Evolutionary conservation across 371 early-diverging fungal genomes (phyloP), one percentile per base, ranked within the genome.

Genomic region (Haplosporangium sp.): DNA sequence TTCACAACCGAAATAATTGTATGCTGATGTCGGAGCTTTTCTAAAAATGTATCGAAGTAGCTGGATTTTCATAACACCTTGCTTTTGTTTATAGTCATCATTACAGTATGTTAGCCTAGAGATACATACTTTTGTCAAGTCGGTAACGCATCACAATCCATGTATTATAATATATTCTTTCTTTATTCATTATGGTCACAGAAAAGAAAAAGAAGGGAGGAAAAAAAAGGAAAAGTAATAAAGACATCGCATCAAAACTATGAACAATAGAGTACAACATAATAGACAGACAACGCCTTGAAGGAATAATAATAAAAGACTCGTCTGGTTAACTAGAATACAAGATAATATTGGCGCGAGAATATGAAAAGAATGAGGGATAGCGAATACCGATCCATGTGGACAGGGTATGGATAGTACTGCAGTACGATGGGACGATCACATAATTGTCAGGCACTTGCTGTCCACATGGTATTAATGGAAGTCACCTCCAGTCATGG

Each of bases 191-290:
- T 35, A 9, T 9, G 44, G 27, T 19, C 27, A 9, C 53, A 65
- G 44, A 10, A 55, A 11, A 64, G 35, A 9, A 42, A 52, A 55
- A 42, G 11, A 52, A 27, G 40, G n/a, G 13, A 39, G 40, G 40
- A 39, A 60, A 40, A 4, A 19, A 19, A 37, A 39, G 7, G 40
- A 15, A 60, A 35, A 56, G 27, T 10, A 4, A 35, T 34, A 35
- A 56, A 56, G 35, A 35, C 9, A 59, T 6, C 53, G 19, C 27
- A 27, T 8, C 6, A 15, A 63, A 37, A 64, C 65, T 64, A 64
- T 64, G 55, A 47, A 64, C 65, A 64, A 40, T 64, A 64, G 42
- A 64, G 42, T 64, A 64, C 66, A 65, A 65, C 47, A 44, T 44
- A 15, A 11, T 38, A 15, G 53, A 27, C 27, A 17, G 47, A 35